Percentiles rank a stretch among this genome's conserved stretches.
phyloP scores from a whole-genome alignment of 345 rosid species.

The Brassica nigra region DNA sequence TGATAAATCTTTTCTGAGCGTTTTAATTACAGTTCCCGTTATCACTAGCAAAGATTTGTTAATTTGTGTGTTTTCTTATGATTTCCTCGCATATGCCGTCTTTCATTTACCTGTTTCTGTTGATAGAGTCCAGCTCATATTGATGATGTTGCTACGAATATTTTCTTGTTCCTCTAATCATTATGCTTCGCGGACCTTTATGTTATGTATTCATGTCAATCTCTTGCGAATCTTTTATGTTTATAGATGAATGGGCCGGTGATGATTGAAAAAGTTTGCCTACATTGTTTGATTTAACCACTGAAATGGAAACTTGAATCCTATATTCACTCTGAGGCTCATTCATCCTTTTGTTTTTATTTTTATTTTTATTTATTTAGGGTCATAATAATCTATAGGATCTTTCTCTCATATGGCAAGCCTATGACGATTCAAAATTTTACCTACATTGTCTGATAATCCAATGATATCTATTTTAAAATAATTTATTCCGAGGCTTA shows the following conservation, averaged over 20 bases:
- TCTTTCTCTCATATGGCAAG: background rate
- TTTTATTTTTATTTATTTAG: background rate
- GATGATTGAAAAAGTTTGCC: slow-evolving; percentile 37
- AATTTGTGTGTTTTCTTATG: background rate
- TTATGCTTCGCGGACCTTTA: background rate
- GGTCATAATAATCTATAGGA: background rate
- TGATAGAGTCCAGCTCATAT: background rate
- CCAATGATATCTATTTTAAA: slow-evolving; percentile 10
- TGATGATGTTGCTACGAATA: background rate
- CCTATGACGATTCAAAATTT: slow-evolving; percentile 20
- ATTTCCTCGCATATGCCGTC: background rate
- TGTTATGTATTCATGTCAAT: background rate
- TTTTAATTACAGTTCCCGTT: background rate
- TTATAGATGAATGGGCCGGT: slow-evolving; percentile 20
- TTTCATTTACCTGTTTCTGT: background rate
- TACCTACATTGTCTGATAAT: slow-evolving; percentile 33
- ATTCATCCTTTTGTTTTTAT: background rate
- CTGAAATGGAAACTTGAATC: slow-evolving; percentile 18
- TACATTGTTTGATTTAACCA: slow-evolving; percentile 34
- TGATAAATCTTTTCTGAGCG: background rate
- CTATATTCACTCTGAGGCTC: slow-evolving; percentile 29
- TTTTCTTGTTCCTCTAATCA: background rate
- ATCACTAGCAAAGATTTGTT: background rate
- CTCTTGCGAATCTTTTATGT: background rate
- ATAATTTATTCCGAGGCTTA: slow-evolving; percentile 24